A percentile compares a stretch with the other conserved stretches of the same genome.
phyloP scores from a whole-genome alignment of 2,329 filamentous ascomycete species.

The Coniochaeta ligniaria region DNA sequence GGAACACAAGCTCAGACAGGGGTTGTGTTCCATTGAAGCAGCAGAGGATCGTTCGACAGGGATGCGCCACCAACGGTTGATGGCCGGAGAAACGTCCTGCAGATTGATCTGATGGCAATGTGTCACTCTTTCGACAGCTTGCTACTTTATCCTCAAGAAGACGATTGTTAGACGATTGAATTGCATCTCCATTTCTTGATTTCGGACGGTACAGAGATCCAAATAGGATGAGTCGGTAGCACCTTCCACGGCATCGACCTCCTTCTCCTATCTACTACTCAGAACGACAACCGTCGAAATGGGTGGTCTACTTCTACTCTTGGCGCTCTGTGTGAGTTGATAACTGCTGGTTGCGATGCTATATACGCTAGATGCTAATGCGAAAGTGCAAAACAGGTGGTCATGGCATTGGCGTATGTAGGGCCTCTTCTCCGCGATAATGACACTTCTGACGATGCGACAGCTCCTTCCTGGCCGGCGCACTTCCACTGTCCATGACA shows the following conservation, averaged over 20 bases:
- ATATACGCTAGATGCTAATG: slow-evolving; percentile 11
- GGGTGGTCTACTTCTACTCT: slow-evolving; percentile 24
- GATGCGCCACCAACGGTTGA: neutral
- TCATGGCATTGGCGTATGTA: slow-evolving; percentile 53
- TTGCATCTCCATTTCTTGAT: neutral
- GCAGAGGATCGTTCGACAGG: neutral
- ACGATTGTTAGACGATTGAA: neutral
- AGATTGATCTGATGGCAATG: neutral
- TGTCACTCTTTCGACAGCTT: neutral
- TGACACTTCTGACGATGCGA: slow-evolving; percentile 8
- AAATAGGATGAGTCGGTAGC: neutral
- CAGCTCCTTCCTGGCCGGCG: slow-evolving; percentile 90
- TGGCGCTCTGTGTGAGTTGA: slow-evolving; percentile 22
- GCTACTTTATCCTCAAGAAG: neutral
- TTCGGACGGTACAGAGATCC: neutral
- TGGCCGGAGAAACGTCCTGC: neutral
- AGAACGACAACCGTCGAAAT: slow-evolving; percentile 13
- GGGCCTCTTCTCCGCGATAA: neutral
- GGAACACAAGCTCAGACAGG: neutral
- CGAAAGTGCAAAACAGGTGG: slow-evolving; percentile 27
- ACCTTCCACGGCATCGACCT: neutral
- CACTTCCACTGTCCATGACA: slow-evolving; percentile 80
- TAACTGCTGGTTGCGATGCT: neutral
- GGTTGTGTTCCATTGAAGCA: neutral
- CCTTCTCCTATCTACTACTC: slow-evolving; percentile 5